Percentiles rank a stretch among this genome's conserved stretches.
Evolutionary conservation across 768 basidiomycete genomes (phyloP).

Genomic region (Trametes sanguinea): DNA sequence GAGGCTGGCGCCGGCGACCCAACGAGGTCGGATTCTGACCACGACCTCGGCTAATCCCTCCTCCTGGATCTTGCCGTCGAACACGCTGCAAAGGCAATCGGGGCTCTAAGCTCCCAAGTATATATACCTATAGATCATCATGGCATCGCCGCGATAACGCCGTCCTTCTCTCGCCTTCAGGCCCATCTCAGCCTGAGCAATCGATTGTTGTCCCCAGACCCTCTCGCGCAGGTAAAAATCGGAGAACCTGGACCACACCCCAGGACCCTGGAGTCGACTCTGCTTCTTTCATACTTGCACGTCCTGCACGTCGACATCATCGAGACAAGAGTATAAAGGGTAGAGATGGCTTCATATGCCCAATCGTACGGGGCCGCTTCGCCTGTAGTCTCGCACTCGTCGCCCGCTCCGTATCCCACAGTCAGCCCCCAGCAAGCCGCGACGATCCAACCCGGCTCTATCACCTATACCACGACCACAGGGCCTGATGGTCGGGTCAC

Average conservation of each 20-base stretch:
- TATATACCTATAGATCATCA: conserved; percentile 23
- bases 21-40: conserved; percentile 7
- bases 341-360: conserved; percentile 1
- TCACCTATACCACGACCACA: conserved; percentile 71
- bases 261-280: no score
- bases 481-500: conserved; percentile 60
- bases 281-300: not conserved
- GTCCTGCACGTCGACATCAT: not conserved
- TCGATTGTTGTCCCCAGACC: conserved; percentile 1
- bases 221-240: not conserved
- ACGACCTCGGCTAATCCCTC: conserved; percentile 19
- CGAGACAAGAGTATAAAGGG: not conserved
- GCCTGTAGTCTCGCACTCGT: conserved; percentile 13
- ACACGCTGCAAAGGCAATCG: conserved; percentile 27
- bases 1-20: not conserved
- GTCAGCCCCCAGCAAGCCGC: conserved; percentile 27
- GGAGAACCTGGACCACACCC: not conserved
- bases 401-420: conserved; percentile 22
- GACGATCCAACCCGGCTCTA: conserved; percentile 64
- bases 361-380: conserved; percentile 8
- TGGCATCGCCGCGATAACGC: conserved; percentile 20
- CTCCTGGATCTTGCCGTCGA: conserved; percentile 29
- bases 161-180: conserved; percentile 4
- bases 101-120: conserved; percentile 21
- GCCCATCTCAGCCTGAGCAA: conserved; percentile 1